phyloP scores from a whole-genome alignment of 2,329 filamentous ascomycete genomes.

The Stagonosporopsis rhizophila region DNA sequence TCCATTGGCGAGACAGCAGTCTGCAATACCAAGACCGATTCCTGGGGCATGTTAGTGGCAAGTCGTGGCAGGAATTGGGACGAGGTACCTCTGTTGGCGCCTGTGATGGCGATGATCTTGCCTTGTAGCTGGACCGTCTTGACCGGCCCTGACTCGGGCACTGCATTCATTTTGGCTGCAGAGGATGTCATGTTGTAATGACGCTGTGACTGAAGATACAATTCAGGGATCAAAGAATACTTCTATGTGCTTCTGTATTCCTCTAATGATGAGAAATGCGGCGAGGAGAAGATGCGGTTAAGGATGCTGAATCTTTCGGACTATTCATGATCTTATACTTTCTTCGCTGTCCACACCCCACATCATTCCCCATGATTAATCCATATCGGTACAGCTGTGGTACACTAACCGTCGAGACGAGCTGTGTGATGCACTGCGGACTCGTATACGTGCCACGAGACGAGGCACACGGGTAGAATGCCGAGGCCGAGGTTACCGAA shows the following conservation, averaged over 20 bases:
- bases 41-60: slow-evolving; percentile 25
- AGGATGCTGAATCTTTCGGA: background rate
- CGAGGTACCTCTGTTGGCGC: slow-evolving; percentile 34
- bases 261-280: background rate
- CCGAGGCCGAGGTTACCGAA: slow-evolving; percentile 12
- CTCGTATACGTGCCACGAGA: slow-evolving; percentile 24
- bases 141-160: slow-evolving; percentile 22
- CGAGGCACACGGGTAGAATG: slow-evolving; percentile 13
- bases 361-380: slow-evolving; percentile 7
- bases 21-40: slow-evolving; percentile 57
- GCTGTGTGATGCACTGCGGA: slow-evolving; percentile 19
- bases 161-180: slow-evolving; percentile 18
- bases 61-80: too few relatives aligned
- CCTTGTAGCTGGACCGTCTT: slow-evolving; percentile 37
- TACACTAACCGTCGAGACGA: slow-evolving; percentile 26
- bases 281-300: background rate
- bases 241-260: background rate
- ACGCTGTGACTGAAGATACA: background rate
- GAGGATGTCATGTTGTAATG: slow-evolving; percentile 24
- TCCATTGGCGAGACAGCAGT: slow-evolving; percentile 56
- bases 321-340: slow-evolving; percentile 1
- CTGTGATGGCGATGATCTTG: slow-evolving; percentile 41
- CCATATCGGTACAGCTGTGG: slow-evolving; percentile 8
- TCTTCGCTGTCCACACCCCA: background rate
- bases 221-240: too few relatives aligned